These are phyloP conservation scores for Vitis rotundifolia DNA, from an alignment of 164 flowering plant genomes.

Conservation along the genomic window DNA sequence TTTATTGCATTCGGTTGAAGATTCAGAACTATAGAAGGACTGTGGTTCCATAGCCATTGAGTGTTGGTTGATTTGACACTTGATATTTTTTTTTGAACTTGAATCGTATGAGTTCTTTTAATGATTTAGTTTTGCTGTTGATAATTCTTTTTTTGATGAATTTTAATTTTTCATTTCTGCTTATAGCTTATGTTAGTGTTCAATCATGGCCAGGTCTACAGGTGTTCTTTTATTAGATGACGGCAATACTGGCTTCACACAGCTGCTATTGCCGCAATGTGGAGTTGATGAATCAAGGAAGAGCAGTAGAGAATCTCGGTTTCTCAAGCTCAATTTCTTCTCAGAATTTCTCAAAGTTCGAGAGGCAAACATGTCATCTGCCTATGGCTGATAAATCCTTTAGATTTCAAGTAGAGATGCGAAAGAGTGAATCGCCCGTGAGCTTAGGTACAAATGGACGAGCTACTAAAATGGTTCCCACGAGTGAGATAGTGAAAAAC, in stretches of 20 bases:
- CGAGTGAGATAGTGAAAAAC: constrained; percentile 49
- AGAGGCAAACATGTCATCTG: constrained; percentile 12
- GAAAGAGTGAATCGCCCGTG: constrained; percentile 42
- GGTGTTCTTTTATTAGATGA: constrained; percentile 35
- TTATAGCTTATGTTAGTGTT: no score
- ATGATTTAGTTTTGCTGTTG: no score
- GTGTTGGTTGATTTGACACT: no score
- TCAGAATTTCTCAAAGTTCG: constrained; percentile 17
- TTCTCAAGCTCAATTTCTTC: constrained; percentile 52
- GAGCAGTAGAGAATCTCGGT: constrained; percentile 21
- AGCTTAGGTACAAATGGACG: constrained; percentile 50
- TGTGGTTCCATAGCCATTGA: no score
- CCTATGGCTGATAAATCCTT: constrained; percentile 11
- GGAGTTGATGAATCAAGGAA: constrained; percentile 31
- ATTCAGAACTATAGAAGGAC: no score
- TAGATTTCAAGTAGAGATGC: constrained; percentile 38
- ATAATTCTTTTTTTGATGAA: no score
- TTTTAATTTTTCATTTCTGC: no score
- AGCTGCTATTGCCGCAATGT: constrained; percentile 44
- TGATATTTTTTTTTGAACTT: no score
- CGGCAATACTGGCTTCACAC: constrained; percentile 57
- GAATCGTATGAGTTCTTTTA: no score
- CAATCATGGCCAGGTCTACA: background rate
- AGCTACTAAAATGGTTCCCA: constrained; percentile 63
- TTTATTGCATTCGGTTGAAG: no score